Conservation (phyloP, 2,329 filamentous ascomycete species). For the Aspergillus sp. region DNA sequence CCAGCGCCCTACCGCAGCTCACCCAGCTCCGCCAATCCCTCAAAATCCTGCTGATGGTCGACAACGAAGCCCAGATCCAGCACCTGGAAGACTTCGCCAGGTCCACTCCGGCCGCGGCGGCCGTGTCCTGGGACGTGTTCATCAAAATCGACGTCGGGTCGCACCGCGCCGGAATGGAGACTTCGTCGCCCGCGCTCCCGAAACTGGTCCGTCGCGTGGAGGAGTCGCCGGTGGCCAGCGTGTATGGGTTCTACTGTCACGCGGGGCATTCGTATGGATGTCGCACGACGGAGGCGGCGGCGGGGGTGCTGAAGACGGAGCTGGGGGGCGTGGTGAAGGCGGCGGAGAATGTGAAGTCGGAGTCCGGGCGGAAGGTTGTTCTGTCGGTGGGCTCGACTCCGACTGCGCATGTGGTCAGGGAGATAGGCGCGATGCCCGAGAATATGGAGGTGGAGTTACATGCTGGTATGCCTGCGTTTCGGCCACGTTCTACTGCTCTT, state of each 20-base stretch:
- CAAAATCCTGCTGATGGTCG: conserved; percentile 29
- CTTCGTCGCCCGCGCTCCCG: conserved; percentile 6
- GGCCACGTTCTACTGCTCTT: neutral
- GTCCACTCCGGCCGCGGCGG: neutral
- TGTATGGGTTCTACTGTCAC: conserved; percentile 18
- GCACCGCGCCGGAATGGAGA: conserved; percentile 12
- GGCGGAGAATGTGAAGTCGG: conserved; percentile 1
- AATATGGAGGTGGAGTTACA: conserved; percentile 15
- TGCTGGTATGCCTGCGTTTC: conserved; percentile 10
- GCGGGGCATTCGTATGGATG: conserved; percentile 18
- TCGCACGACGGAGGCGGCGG: conserved; percentile 13
- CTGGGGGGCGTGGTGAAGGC: conserved; percentile 12
- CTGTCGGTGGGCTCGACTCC: conserved; percentile 18
- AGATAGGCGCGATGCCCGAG: conserved; percentile 5
- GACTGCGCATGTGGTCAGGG: conserved; percentile 15
- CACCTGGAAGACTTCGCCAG: conserved; percentile 10
- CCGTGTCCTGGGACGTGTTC: conserved; percentile 15
- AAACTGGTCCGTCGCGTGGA: conserved; percentile 10
- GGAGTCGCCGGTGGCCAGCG: conserved; percentile 4
- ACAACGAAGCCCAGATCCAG: conserved; percentile 16
- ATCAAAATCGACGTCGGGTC: conserved; percentile 18
- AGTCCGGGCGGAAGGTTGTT: conserved; percentile 11
- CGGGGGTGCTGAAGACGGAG: conserved; percentile 10
- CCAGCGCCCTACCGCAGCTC: conserved; percentile 23
- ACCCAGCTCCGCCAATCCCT: conserved; percentile 19